Conservation (phyloP, 192 early-diverging fungal genomes). For the Backusella mclennaniae region DNA sequence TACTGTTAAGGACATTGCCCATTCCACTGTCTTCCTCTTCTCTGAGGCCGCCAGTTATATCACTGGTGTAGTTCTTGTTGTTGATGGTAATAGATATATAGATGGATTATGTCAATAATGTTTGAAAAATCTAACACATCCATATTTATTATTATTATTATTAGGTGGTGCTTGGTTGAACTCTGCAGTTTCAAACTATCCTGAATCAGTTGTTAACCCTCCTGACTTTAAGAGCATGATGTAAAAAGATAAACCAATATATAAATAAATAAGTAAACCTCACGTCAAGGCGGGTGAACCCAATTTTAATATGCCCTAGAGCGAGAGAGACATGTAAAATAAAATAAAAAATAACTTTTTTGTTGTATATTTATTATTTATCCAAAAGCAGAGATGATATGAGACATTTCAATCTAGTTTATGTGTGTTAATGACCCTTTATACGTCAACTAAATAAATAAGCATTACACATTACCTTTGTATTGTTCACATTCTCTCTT, state of each 20-base stretch:
- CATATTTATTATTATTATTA: background rate
- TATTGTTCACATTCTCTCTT: slow-evolving; percentile 55
- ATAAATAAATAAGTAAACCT: no score
- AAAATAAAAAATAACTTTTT: background rate
- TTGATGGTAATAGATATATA: slow-evolving; percentile 26
- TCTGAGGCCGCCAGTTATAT: slow-evolving; percentile 62
- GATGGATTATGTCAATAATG: background rate
- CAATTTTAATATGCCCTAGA: no score
- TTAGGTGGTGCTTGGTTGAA: slow-evolving; percentile 12
- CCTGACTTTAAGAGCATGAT: background rate
- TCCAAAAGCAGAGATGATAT: slow-evolving; percentile 1
- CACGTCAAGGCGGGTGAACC: no score
- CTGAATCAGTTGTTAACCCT: slow-evolving; percentile 2
- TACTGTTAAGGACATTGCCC: slow-evolving; percentile 62
- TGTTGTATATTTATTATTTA: background rate
- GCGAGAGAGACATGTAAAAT: no score
- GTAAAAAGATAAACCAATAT: background rate
- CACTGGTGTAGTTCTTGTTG: slow-evolving; percentile 46
- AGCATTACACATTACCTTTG: slow-evolving; percentile 38
- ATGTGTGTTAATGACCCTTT: background rate
- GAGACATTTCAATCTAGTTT: background rate
- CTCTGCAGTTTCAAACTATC: background rate
- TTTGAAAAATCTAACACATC: background rate
- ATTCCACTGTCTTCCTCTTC: slow-evolving; percentile 65
- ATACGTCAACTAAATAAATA: background rate